These are phyloP conservation scores for Grosmannia serpens DNA, from an alignment of 2,329 filamentous ascomycete genomes.

Conservation along the genomic window DNA sequence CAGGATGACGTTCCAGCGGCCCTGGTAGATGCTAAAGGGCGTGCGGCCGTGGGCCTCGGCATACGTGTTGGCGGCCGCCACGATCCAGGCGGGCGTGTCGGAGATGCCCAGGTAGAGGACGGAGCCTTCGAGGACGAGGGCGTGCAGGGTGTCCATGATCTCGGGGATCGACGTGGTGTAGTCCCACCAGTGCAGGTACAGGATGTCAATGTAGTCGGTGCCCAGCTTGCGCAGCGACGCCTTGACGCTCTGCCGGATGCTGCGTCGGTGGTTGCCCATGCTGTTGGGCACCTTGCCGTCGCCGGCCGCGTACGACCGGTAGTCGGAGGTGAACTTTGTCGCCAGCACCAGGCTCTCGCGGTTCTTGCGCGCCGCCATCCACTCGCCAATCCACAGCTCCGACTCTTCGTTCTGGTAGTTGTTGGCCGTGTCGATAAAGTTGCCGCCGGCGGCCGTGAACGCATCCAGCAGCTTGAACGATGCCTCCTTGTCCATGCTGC, in stretches of 20 bases:
- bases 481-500: conserved; percentile 15
- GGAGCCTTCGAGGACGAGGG: conserved; percentile 28
- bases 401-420: conserved; percentile 47
- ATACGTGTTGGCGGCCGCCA: conserved; percentile 26
- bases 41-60: conserved; percentile 23
- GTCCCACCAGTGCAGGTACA: conserved; percentile 35
- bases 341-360: conserved; percentile 43
- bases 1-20: conserved; percentile 23
- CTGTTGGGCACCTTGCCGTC: conserved; percentile 28
- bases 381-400: conserved; percentile 46
- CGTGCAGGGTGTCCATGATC: conserved; percentile 29
- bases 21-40: conserved; percentile 28
- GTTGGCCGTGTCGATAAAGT: conserved; percentile 57
- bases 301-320: conserved; percentile 24
- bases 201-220: conserved; percentile 32
- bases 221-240: conserved; percentile 33
- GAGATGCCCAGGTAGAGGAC: conserved; percentile 30
- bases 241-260: conserved; percentile 28
- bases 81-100: conserved; percentile 29
- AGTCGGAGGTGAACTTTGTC: conserved; percentile 43
- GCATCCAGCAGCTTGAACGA: conserved; percentile 17
- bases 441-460: conserved; percentile 37
- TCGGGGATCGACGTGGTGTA: conserved; percentile 29
- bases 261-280: conserved; percentile 30
- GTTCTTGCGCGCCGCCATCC: conserved; percentile 35